These are phyloP conservation scores for Xylariaceae sp. DNA, from an alignment of 2,329 filamentous ascomycete genomes.

Conservation along the genomic window DNA sequence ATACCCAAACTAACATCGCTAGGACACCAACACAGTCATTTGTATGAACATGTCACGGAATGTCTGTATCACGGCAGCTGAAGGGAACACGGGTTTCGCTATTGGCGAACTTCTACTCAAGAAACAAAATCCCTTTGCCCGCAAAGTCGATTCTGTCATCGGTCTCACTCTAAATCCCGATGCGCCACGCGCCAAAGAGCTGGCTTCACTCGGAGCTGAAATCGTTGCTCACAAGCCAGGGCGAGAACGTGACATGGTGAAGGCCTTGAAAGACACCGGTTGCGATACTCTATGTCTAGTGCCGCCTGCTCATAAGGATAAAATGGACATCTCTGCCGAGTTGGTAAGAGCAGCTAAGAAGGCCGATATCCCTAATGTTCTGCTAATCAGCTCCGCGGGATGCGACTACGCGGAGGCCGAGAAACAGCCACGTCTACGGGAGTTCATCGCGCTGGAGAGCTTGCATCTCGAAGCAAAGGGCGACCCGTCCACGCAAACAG, in stretches of 20 bases:
- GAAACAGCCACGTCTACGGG: constrained; percentile 45
- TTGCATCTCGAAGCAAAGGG: constrained; percentile 42
- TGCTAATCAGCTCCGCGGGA: constrained; percentile 45
- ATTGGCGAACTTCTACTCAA: constrained; percentile 48
- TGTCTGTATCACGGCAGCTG: constrained; percentile 44
- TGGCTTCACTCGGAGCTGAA: constrained; percentile 38
- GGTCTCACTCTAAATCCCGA: constrained; percentile 39
- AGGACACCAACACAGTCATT: background rate
- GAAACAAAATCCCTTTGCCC: constrained; percentile 39
- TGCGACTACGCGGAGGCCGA: constrained; percentile 47
- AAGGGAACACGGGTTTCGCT: constrained; percentile 48
- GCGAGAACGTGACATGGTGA: constrained; percentile 34
- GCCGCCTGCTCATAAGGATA: constrained; percentile 43
- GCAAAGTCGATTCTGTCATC: constrained; percentile 37
- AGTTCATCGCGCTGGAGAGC: constrained; percentile 49
- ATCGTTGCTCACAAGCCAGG: constrained; percentile 41
- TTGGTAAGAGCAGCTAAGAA: constrained; percentile 42
- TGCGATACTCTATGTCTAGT: constrained; percentile 48
- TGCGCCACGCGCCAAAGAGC: constrained; percentile 36
- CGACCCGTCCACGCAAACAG: constrained; percentile 34
- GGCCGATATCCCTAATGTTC: constrained; percentile 41
- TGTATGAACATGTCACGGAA: constrained; percentile 40
- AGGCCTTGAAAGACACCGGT: constrained; percentile 37
- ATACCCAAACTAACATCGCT: background rate
- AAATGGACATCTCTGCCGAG: constrained; percentile 42